These are phyloP conservation scores for Kodamaea neixiangensis DNA, from an alignment of 805 yeast species.

Conservation along the genomic window DNA sequence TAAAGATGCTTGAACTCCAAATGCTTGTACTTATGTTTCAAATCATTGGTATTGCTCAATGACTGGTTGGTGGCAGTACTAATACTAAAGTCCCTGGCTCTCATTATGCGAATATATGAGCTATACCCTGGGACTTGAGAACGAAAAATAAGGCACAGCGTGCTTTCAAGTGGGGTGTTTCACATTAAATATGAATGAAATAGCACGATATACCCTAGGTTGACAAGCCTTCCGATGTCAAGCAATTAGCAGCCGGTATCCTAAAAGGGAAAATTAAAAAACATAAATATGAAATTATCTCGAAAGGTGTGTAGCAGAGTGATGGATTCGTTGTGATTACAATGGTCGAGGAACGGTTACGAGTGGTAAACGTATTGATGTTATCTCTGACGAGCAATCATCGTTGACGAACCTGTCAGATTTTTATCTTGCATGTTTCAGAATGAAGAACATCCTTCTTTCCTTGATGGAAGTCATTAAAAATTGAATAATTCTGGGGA, in stretches of 20 bases:
- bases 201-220: background rate
- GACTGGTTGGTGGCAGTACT: constrained; percentile 6
- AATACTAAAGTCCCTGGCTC: constrained; percentile 9
- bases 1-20: constrained; percentile 42
- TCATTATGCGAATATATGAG: constrained; percentile 8
- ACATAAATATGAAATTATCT: constrained; percentile 4
- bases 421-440: no score
- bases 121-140: background rate
- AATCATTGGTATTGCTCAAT: background rate
- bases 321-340: background rate
- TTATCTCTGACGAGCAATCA: background rate
- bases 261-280: constrained; percentile 4
- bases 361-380: background rate
- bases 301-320: background rate
- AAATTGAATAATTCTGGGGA: no score
- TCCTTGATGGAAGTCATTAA: no score
- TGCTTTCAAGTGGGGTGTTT: constrained; percentile 1
- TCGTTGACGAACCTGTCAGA: background rate
- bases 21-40: constrained; percentile 22
- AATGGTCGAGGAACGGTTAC: background rate
- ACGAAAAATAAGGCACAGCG: constrained; percentile 2
- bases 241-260: constrained; percentile 6
- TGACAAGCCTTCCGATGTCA: background rate
- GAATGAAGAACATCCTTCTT: no score
- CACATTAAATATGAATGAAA: background rate